These are phyloP conservation scores for Gossypium bickii DNA, from an alignment of 345 rosid genomes.

Conservation along the genomic window DNA sequence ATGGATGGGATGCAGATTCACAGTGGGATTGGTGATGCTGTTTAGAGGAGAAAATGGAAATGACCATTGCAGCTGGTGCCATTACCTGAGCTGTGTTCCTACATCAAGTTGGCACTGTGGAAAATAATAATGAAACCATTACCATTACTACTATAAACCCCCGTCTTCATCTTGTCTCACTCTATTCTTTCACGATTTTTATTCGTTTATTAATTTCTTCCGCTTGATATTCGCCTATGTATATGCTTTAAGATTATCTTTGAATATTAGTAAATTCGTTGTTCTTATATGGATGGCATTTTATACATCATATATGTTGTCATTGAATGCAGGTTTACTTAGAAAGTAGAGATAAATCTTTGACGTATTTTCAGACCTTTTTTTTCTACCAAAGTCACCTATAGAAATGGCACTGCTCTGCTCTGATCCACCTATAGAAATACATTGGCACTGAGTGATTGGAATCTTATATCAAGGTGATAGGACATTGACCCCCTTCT, in stretches of 20 bases:
- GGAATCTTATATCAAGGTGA: neutral
- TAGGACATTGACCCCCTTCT: neutral
- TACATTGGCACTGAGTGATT: neutral
- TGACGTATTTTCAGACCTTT: no score
- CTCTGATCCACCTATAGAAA: neutral
- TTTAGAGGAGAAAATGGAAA: constrained; percentile 81
- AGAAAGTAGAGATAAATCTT: neutral
- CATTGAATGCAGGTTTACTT: neutral
- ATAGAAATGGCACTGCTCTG: neutral
- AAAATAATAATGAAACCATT: constrained; percentile 20
- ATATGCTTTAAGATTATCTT: neutral
- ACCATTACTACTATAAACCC: neutral
- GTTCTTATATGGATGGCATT: neutral
- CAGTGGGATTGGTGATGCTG: constrained; percentile 70
- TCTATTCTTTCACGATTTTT: constrained; percentile 2
- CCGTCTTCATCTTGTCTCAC: neutral
- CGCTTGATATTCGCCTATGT: constrained; percentile 13
- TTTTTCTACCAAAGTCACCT: no score
- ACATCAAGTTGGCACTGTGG: constrained; percentile 79
- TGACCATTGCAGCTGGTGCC: constrained; percentile 97
- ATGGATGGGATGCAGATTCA: constrained; percentile 40
- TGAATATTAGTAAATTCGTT: neutral
- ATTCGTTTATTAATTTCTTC: constrained; percentile 26
- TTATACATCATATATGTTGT: neutral
- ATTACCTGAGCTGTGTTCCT: constrained; percentile 82